These are phyloP conservation scores for Hyaloscypha bicolor DNA, from an alignment of 495 filamentous ascomycete species.

Conservation along the genomic window DNA sequence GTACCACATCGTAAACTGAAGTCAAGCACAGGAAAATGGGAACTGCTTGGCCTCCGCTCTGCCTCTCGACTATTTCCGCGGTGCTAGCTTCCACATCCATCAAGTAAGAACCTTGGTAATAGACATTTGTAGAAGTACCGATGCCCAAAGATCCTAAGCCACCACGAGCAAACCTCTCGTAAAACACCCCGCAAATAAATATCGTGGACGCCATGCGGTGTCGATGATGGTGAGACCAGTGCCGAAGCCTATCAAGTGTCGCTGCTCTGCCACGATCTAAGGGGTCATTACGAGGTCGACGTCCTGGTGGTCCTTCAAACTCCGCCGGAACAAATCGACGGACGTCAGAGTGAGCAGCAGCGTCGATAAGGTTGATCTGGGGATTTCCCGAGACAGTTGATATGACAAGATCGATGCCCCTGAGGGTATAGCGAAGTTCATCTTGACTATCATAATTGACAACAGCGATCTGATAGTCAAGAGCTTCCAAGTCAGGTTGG, in stretches of 20 bases:
- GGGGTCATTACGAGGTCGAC: slow-evolving; percentile 44
- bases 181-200: slow-evolving; percentile 75
- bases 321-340: slow-evolving; percentile 73
- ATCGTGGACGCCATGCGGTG: slow-evolving; percentile 62
- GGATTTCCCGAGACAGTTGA: slow-evolving; percentile 67
- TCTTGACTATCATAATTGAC: slow-evolving; percentile 63
- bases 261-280: slow-evolving; percentile 57
- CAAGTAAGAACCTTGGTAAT: slow-evolving; percentile 63
- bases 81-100: slow-evolving; percentile 58
- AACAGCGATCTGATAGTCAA: slow-evolving; percentile 59
- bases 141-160: slow-evolving; percentile 60
- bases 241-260: slow-evolving; percentile 56
- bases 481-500: slow-evolving; percentile 38
- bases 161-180: slow-evolving; percentile 70
- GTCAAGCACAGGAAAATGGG: slow-evolving; percentile 58
- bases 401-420: slow-evolving; percentile 73
- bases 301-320: slow-evolving; percentile 63
- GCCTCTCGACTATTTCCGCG: slow-evolving; percentile 59
- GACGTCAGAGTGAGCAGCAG: slow-evolving; percentile 64
- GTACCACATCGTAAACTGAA: slow-evolving; percentile 65
- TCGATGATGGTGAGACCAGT: slow-evolving; percentile 45
- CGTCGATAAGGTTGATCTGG: slow-evolving; percentile 73
- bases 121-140: slow-evolving; percentile 47
- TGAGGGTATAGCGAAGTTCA: slow-evolving; percentile 61
- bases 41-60: slow-evolving; percentile 49